Conservation (phyloP, 495 filamentous ascomycete species). For the Friedmanniomyces endolithicus region DNA sequence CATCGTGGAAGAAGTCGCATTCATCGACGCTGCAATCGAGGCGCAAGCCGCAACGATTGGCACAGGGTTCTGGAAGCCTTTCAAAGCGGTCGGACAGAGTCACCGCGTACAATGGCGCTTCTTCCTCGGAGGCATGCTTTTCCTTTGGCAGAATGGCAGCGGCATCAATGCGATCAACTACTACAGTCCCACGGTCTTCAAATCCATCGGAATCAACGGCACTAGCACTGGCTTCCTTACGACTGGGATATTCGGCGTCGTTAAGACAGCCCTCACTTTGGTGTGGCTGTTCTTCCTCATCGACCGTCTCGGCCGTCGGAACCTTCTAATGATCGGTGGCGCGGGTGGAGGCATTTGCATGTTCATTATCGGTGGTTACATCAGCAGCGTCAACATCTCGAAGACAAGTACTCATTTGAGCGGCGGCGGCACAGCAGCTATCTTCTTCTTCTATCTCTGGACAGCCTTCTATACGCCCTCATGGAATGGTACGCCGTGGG, state of each 20-base stretch:
- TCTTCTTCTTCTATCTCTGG: conserved; percentile 75
- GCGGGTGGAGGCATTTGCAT: conserved; percentile 43
- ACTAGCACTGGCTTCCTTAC: conserved; percentile 39
- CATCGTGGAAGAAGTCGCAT: conserved; percentile 51
- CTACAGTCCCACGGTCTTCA: conserved; percentile 48
- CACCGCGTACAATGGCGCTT: conserved; percentile 47
- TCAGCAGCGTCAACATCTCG: conserved; percentile 39
- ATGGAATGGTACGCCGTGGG: conserved; percentile 51
- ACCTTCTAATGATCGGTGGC: conserved; percentile 44
- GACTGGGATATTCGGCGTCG: conserved; percentile 41
- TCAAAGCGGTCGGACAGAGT: conserved; percentile 40
- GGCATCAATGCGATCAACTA: conserved; percentile 60
- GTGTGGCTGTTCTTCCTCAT: conserved; percentile 46
- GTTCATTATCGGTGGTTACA: conserved; percentile 25
- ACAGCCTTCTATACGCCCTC: conserved; percentile 64
- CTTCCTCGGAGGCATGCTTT: conserved; percentile 53
- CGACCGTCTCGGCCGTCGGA: conserved; percentile 45
- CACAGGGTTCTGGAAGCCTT: conserved; percentile 55
- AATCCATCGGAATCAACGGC: conserved; percentile 43
- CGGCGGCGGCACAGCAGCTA: conserved; percentile 51
- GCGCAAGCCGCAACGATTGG: conserved; percentile 43
- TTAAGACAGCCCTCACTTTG: conserved; percentile 49
- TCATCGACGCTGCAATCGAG: conserved; percentile 49
- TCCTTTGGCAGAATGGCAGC: conserved; percentile 53
- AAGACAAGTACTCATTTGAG: conserved; percentile 30